Percentiles rank a stretch among this genome's conserved stretches.
Evolutionary conservation across 2,329 filamentous ascomycete species (phyloP).

Genomic region (Fusarium sp.): DNA sequence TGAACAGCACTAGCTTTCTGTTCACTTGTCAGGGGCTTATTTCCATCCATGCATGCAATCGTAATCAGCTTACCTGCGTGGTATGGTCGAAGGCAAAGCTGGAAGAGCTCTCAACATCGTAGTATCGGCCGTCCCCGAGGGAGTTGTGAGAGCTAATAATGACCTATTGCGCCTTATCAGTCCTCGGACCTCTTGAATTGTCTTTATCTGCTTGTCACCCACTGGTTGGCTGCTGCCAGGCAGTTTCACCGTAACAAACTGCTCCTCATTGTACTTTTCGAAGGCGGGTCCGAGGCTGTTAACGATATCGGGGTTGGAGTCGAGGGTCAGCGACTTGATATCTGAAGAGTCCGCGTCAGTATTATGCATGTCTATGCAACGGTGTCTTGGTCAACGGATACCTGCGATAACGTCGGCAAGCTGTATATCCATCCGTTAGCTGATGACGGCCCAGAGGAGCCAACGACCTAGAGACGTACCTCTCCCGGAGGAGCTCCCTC

Average conservation of each 20-base stretch:
- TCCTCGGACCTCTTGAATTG: not conserved
- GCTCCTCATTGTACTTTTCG: constrained; percentile 95
- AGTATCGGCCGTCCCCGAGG: constrained; percentile 85
- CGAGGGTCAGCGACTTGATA: constrained; percentile 85
- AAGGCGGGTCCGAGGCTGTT: constrained; percentile 84
- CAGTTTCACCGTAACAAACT: constrained; percentile 88
- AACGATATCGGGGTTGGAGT: constrained; percentile 74
- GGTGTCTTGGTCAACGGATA: constrained; percentile 54
- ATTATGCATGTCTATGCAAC: not conserved
- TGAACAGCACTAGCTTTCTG: constrained; percentile 86
- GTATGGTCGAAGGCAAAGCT: constrained; percentile 90
- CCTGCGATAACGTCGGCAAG: constrained; percentile 89
- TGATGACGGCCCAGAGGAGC: constrained; percentile 37
- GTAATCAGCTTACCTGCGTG: constrained; percentile 68
- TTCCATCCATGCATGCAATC: not conserved
- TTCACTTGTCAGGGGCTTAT: constrained; percentile 27
- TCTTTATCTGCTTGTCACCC: constrained; percentile 21
- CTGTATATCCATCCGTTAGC: constrained; percentile 59
- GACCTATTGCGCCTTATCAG: constrained; percentile 62
- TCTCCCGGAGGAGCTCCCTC: constrained; percentile 96
- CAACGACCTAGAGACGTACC: constrained; percentile 65
- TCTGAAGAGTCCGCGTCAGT: constrained; percentile 64
- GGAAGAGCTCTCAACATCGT: constrained; percentile 86
- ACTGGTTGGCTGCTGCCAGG: constrained; percentile 79
- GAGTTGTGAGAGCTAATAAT: constrained; percentile 89